Conservation (phyloP, 2,329 filamentous ascomycete species). For the Chrysosporium queenslandicum region DNA sequence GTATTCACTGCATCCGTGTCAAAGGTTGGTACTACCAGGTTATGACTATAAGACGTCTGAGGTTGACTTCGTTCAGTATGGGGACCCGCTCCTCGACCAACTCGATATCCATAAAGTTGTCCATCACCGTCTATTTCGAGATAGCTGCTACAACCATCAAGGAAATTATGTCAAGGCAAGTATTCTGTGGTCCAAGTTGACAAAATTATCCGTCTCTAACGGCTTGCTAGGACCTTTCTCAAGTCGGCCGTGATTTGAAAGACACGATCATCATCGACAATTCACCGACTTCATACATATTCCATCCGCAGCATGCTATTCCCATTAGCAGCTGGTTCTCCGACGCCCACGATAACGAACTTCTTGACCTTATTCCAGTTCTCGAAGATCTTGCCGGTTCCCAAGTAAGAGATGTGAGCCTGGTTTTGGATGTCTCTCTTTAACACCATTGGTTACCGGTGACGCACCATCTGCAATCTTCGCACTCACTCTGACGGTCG, state of each 20-base stretch:
- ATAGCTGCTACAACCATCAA: conserved; percentile 98
- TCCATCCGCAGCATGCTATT: conserved; percentile 96
- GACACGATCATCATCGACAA: conserved; percentile 99
- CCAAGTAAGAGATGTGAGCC: conserved; percentile 88
- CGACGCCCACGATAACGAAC: conserved; percentile 96
- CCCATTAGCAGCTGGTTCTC: conserved; percentile 99
- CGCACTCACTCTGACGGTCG: neutral
- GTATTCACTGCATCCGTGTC: conserved; percentile 98
- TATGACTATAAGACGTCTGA: neutral
- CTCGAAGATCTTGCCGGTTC: conserved; percentile 87
- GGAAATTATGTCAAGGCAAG: conserved; percentile 88
- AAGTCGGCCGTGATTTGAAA: conserved; percentile 87
- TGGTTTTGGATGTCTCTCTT: conserved; percentile 82
- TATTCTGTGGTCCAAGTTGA: conserved; percentile 10
- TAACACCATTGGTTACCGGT: conserved; percentile 29
- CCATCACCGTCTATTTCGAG: conserved; percentile 89
- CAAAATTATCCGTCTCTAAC: neutral
- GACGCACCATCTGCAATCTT: neutral
- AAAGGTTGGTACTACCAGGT: conserved; percentile 55
- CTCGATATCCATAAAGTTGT: conserved; percentile 95
- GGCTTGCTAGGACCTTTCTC: conserved; percentile 63
- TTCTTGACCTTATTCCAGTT: conserved; percentile 92
- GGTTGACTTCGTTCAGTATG: conserved; percentile 54
- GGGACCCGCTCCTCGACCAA: conserved; percentile 89
- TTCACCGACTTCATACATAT: conserved; percentile 97